phyloP scores from a whole-genome alignment of 73 alveolate genomes.

The Paramecium sonneborni region DNA sequence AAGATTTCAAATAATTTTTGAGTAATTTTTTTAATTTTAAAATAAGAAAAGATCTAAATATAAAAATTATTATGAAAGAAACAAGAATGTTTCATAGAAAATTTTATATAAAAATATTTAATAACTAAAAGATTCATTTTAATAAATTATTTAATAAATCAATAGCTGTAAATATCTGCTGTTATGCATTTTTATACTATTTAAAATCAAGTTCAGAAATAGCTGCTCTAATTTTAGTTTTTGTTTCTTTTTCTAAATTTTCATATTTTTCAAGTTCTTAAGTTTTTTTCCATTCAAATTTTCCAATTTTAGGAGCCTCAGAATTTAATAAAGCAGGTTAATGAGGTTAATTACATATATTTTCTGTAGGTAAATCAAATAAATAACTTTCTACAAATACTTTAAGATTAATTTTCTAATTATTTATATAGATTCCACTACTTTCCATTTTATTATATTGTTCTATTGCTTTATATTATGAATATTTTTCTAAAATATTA shows the following conservation, averaged over 20 bases:
- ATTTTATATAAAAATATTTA: too few relatives aligned
- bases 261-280: neutral
- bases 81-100: too few relatives aligned
- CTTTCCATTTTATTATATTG: slow-evolving; percentile 28
- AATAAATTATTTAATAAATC: slow-evolving; percentile 27
- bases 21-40: too few relatives aligned
- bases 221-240: neutral
- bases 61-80: too few relatives aligned
- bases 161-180: neutral
- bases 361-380: neutral
- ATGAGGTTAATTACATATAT: neutral
- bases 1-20: too few relatives aligned
- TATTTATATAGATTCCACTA: neutral
- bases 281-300: neutral
- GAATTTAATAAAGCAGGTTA: neutral
- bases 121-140: neutral
- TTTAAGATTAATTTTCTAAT: neutral
- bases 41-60: neutral
- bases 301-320: neutral
- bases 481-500: slow-evolving; percentile 26
- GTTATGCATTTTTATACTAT: neutral
- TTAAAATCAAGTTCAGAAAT: slow-evolving; percentile 35
- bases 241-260: neutral
- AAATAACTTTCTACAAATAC: slow-evolving; percentile 24
- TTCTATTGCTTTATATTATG: slow-evolving; percentile 24